Base-by-base conservation (phyloP, 352 stramenopile genomes). In the Poterioochromonas sp. region DNA sequence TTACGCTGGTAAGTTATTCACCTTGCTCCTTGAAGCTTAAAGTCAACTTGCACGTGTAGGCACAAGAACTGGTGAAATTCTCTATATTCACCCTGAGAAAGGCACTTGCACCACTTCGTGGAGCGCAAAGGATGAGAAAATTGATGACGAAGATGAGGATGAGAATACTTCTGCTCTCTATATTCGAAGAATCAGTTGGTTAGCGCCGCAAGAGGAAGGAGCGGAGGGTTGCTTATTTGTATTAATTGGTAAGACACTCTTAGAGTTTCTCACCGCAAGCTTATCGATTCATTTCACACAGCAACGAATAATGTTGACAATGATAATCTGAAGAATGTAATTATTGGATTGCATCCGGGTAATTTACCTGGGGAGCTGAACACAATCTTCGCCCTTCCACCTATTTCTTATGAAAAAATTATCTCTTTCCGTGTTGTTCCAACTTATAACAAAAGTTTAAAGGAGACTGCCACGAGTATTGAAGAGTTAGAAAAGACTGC, bases 251-350 rank as follows among this genome's bases (percentile, higher is more conserved):
- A 62, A 34, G 32, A 58, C 20, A 3, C 5, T 62, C 39, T 54
- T 44, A 51, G 1, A 2, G 41, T 29, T 8, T 44, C 41, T 35
- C 12, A 68, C 20, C 15, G 5, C 22, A 41, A 8, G 5, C 5
- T 43, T 73, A 29, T 43, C 41, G 11, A 8, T 29, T 73, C 1
- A 29, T 47, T 44, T 29, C 54, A 20, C 3, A 11, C n/a, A 76
- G 68, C 11, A 35, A 44, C 1, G 8, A 63, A 32, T 51, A 43
- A 43, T 35, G 34, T 43, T 22, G 71, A 78, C 53, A 78, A 68
- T 18, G 71, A 78, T 51, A 34, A 78, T 51, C 20, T 65, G 43
- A 63, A 78, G 34, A 78, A 53, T 69, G 71, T 78, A 22, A 78
- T 78, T 29, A 35, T 78, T 37, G 71, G 43, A 12, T 51, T 78